phyloP scores from a whole-genome alignment of 129 eudicot genomes.

The Flaveria brownii region DNA sequence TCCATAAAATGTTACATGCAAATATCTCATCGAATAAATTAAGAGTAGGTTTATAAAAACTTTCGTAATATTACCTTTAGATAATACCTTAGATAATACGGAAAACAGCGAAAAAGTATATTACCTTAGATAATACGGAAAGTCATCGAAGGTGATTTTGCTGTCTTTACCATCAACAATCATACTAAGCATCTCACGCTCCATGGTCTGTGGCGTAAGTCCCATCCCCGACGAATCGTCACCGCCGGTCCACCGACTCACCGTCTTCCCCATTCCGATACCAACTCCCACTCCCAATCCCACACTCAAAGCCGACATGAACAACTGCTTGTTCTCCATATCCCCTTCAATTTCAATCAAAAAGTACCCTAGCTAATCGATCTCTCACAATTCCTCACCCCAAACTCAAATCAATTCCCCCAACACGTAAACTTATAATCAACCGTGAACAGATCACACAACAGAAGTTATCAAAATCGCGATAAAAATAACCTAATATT shows the following conservation, averaged over 20 bases:
- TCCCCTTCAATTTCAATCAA: not conserved
- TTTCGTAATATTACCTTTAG: no score
- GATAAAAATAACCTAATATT: not conserved
- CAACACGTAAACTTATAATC: no score
- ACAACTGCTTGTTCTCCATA: constrained; percentile 75
- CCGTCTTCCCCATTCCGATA: constrained; percentile 82
- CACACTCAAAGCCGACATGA: constrained; percentile 85
- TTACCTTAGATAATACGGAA: constrained; percentile 85
- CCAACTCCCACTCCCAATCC: constrained; percentile 96
- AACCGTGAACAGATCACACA: not conserved
- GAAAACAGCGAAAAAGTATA: constrained; percentile 46
- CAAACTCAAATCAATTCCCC: not conserved
- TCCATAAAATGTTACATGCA: no score
- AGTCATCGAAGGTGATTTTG: constrained; percentile 76
- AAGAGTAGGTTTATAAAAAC: no score
- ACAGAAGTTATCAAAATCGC: no score
- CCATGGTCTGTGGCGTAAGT: constrained; percentile 59
- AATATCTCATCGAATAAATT: no score
- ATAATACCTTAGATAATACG: constrained; percentile 71
- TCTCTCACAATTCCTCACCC: not conserved
- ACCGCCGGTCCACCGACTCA: constrained; percentile 56
- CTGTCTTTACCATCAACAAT: constrained; percentile 66
- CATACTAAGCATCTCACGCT: constrained; percentile 71
- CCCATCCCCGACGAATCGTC: constrained; percentile 32
- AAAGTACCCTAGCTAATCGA: not conserved